Evolutionary conservation across 768 basidiomycete genomes (phyloP), one percentile per base, ranked within the genome.

Genomic region (Fomitopsis pulvina): DNA sequence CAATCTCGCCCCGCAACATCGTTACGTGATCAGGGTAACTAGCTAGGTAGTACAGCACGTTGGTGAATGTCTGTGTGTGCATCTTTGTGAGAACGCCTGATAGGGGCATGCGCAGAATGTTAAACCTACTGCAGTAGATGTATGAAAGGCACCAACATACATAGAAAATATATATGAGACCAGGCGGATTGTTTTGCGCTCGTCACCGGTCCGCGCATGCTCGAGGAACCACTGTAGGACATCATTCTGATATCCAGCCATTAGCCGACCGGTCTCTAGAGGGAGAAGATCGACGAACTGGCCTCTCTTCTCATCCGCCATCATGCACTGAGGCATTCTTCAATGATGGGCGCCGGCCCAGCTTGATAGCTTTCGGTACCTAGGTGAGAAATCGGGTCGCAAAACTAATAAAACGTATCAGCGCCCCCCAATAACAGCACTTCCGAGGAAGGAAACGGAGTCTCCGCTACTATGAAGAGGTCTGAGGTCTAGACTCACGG

Each of bases 1-100:
- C 70, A 2, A 75, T 63, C 54, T 80, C 78, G 49, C 72, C 68
- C 0, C 76, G 68, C 5, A 79, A 59, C 0, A 64, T 59, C 18
- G 58, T 54, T 2, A 66, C 46, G 38, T 63, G 68, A 44, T 68
- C 55, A 2, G 71, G 70, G 24, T 67, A 50, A 0, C 66, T 60
- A 1, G 68, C 71, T 6, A 75, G 63, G 42, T 62, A 49, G 38
- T 62, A 66, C 0, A 75, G 51, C 0, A 65, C 68, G 20, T 68
- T 63, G 0, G 62, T 64, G 29, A 70, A 62, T 27, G 48, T 60
- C 68, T 70, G 24, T 11, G 16, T 20, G 1, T n/a, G 29, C 25
- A 18, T 30, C 45, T 14, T 20, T n/a, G 57, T 58, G 4, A 75
- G 47, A n/a, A 71, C 32, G 47, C 71, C 70, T 40, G 12, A 8